These are phyloP conservation scores for Citeromyces matritensis DNA, from an alignment of 805 yeast genomes.

Conservation along the genomic window DNA sequence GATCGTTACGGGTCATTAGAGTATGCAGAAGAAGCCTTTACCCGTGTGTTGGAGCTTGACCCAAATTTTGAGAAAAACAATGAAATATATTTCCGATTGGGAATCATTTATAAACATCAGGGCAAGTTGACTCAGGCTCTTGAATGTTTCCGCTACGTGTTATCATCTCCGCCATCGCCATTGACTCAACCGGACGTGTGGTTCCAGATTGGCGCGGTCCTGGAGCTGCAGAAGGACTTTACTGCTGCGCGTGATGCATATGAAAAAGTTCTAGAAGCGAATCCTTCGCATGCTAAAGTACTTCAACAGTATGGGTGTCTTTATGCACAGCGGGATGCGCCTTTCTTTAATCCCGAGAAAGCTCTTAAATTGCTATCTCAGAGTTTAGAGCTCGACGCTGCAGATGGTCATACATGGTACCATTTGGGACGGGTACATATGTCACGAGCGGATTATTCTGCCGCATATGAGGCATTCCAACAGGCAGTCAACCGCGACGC, in stretches of 20 bases:
- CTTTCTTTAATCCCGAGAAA: conserved; percentile 67
- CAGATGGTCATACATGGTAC: conserved; percentile 96
- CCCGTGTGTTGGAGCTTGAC: conserved; percentile 88
- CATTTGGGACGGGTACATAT: conserved; percentile 92
- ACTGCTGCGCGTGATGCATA: conserved; percentile 89
- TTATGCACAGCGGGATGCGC: conserved; percentile 59
- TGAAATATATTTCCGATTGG: conserved; percentile 91
- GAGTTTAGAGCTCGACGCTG: conserved; percentile 76
- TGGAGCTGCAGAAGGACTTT: conserved; percentile 89
- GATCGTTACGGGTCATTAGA: conserved; percentile 93
- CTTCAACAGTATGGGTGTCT: conserved; percentile 92
- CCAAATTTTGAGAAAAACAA: conserved; percentile 93
- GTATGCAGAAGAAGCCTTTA: conserved; percentile 97
- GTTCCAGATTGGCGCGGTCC: conserved; percentile 95
- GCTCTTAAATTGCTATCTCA: conserved; percentile 75
- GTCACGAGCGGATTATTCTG: conserved; percentile 89
- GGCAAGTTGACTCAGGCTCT: conserved; percentile 74
- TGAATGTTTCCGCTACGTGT: conserved; percentile 88
- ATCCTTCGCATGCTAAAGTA: conserved; percentile 92
- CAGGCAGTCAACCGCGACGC: conserved; percentile 96
- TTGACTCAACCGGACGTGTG: conserved; percentile 94
- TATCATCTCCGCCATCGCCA: conserved; percentile 88
- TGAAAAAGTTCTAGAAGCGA: conserved; percentile 77
- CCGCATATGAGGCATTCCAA: conserved; percentile 96
- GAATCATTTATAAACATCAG: conserved; percentile 93